Base-by-base conservation (phyloP, 1,284 basidiomycete genomes). In the Cystobasidium slooffiae region DNA sequence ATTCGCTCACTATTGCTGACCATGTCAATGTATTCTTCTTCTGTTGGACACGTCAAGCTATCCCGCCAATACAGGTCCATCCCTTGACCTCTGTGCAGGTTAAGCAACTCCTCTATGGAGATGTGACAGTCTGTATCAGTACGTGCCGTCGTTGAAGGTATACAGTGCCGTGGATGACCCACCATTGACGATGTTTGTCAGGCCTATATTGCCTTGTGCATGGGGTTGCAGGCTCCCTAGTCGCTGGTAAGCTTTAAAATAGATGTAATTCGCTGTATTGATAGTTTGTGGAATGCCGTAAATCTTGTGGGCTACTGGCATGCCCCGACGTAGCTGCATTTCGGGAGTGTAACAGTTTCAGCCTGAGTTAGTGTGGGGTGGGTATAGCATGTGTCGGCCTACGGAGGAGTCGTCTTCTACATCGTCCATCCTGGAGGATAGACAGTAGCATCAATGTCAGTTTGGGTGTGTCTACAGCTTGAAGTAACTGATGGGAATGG, bases 241-340 rank as follows among this genome's bases (percentile, higher is more conserved):
- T 78, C 92, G 90, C 78, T 91, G 87, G 82, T 91, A 93, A 0
- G 91, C 93, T 41, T 91, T 86, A 80, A 98, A 98, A 82, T 97
- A 98, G 53, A 94, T 93, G 79, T 98, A 98, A 82, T 98, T 98
- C 0, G 95, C 96, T 0, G 92, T 90, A 81, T 99, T 99, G 84
- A 99, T 95, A 0, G 96, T 97, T 81, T 98, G 95, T 0, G 96
- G 93, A 1, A 97, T 84, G 1, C 96, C 96, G 80, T 96, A 99
- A 77, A 98, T 94, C 84, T 91, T 93, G 84, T 99, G 95, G 0
- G 93, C 89, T 16, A 96, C 94, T 88, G 82, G 43, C 63, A 64
- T n/a, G 24, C 63, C 64, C 20, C 49, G 47, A 18, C 43, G 73
- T 56, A 68, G 74, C 65, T 68, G 59, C n/a, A 37, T 18, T 6